A percentile compares a stretch with the other conserved stretches of the same genome.
These are phyloP conservation scores for Pisolithus thermaeus DNA, from an alignment of 1,284 basidiomycete species.

Conservation along the genomic window DNA sequence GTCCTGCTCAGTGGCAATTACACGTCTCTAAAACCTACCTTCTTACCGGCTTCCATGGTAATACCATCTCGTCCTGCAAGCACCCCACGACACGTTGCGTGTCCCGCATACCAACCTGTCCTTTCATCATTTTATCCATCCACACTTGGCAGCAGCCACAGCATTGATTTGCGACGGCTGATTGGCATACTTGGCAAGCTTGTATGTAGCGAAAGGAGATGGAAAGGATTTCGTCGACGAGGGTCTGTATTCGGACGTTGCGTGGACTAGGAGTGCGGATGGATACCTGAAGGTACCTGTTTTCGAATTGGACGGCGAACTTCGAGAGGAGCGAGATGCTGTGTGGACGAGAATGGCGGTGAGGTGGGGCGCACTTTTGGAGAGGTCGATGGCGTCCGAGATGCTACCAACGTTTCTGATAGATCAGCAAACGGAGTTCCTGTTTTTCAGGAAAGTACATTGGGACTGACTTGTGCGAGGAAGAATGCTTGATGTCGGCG, in stretches of 20 bases:
- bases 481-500: constrained; percentile 26
- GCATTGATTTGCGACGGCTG: constrained; percentile 69
- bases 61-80: constrained; percentile 60
- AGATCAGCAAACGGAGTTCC: no score
- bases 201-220: constrained; percentile 66
- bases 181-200: constrained; percentile 69
- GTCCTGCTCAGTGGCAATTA: no score
- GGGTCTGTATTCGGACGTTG: no score
- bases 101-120: constrained; percentile 70
- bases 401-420: no score
- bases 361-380: no score
- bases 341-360: constrained; percentile 60
- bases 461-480: no score
- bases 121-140: constrained; percentile 78
- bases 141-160: constrained; percentile 70
- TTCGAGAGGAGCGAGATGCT: constrained; percentile 44
- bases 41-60: constrained; percentile 68
- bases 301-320: constrained; percentile 7
- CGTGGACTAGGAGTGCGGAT: no score
- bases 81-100: constrained; percentile 67
- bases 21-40: constrained; percentile 22
- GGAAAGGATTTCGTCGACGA: constrained; percentile 69
- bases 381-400: no score
- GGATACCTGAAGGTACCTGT: not conserved
- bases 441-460: no score